Evolutionary conservation across 1,284 basidiomycete species (phyloP).

Genomic region (Wallemia hederae): DNA sequence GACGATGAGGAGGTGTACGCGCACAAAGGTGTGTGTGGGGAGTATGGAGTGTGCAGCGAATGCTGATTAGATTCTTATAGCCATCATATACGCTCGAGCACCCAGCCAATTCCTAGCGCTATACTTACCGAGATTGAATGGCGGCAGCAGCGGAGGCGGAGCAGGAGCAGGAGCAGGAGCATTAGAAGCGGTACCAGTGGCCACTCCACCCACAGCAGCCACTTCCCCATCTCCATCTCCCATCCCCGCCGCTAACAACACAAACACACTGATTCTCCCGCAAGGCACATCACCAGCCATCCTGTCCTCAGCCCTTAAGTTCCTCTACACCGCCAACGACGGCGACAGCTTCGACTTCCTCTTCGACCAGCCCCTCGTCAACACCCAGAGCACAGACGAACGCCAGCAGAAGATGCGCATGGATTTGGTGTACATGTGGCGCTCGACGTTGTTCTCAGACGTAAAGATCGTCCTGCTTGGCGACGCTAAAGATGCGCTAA

Average conservation of each 20-base stretch:
- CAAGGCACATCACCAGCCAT: not conserved
- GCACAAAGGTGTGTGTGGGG: not conserved
- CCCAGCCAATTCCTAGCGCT: not conserved
- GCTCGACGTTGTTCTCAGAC: slow-evolving; percentile 69
- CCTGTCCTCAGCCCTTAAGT: not conserved
- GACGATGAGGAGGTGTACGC: not conserved
- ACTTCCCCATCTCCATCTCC: not conserved
- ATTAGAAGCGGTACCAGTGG: not conserved
- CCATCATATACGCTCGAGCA: not conserved
- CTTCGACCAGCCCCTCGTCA: not conserved
- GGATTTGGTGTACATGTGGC: slow-evolving; percentile 87
- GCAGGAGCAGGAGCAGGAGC: too few species aligned
- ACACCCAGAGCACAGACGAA: not conserved
- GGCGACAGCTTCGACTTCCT: not conserved
- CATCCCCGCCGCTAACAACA: not conserved
- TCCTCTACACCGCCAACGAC: not conserved
- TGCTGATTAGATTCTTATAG: not conserved
- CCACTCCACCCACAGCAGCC: not conserved
- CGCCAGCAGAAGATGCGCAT: slow-evolving; percentile 22
- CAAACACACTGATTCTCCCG: not conserved
- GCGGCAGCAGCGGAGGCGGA: too few species aligned
- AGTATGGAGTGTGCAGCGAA: not conserved
- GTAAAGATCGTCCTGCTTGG: slow-evolving; percentile 45
- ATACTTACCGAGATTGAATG: not conserved
- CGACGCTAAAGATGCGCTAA: slow-evolving; percentile 16